phyloP scores from a whole-genome alignment of 1,139 yeast species.

The Magnusiomyces fungicola region DNA sequence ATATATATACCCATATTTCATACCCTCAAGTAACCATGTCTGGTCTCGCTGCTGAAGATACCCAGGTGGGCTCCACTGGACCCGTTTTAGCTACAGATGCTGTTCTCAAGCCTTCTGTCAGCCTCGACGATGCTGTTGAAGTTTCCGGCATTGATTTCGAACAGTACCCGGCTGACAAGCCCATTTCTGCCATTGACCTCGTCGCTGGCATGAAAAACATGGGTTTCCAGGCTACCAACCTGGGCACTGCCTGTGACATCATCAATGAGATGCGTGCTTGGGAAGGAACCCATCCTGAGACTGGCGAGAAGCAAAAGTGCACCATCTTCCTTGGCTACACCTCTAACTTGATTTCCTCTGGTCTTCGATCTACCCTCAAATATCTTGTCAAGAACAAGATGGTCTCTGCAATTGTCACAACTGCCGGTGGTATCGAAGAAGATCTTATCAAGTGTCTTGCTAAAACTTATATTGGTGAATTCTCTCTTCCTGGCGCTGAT shows the following conservation, averaged over 20 bases:
- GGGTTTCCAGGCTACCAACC: constrained; percentile 97
- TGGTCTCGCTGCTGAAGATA: neutral
- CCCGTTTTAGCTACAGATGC: constrained; percentile 44
- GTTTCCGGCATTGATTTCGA: constrained; percentile 89
- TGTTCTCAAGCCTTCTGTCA: constrained; percentile 77
- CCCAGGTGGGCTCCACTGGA: constrained; percentile 1
- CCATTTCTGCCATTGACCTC: constrained; percentile 72
- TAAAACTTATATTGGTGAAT: constrained; percentile 92
- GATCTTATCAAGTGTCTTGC: constrained; percentile 94
- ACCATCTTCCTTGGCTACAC: constrained; percentile 95
- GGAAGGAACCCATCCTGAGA: constrained; percentile 84
- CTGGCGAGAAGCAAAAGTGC: constrained; percentile 60
- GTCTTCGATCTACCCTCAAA: constrained; percentile 83
- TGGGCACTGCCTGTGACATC: constrained; percentile 83
- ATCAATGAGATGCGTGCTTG: constrained; percentile 86
- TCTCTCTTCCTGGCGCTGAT: constrained; percentile 66
- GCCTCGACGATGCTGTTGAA: constrained; percentile 66
- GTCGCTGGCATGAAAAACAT: constrained; percentile 77
- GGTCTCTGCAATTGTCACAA: constrained; percentile 90
- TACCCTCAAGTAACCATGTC: too few relatives aligned
- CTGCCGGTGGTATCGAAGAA: constrained; percentile 98
- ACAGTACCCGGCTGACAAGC: constrained; percentile 44
- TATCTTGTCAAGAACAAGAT: constrained; percentile 86
- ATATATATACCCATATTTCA: too few relatives aligned
- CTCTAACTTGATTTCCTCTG: constrained; percentile 92